Base-by-base conservation (phyloP, 192 early-diverging fungal species). In the Coemansia sp. region DNA sequence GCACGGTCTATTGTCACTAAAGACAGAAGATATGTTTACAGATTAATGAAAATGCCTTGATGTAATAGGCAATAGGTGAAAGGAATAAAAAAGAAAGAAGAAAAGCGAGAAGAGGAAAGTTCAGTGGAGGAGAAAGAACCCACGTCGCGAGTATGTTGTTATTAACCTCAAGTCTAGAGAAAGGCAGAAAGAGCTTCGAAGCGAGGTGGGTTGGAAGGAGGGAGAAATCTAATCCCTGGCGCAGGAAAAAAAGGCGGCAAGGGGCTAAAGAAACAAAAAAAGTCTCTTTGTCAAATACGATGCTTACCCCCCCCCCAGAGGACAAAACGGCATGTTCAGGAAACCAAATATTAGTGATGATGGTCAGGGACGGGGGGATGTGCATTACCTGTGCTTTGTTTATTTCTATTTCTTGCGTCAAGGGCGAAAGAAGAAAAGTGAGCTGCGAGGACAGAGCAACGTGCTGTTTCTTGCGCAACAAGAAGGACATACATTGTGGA, bases 11-110 rank as follows among this genome's bases (percentile, higher is more conserved):
- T 72, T 72, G 61, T 72, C 49, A 49, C 46, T 26, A 72, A 67
- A 66, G 64, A 46, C 63, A 19, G 37, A 18, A 40, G 39, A 61
- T 43, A 66, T 68, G 71, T 72, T 60, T 72, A 64, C 71, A 72
- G 65, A 45, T 19, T 48, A 47, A 56, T 60, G 18, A 56, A 58
- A 48, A 41, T 13, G 57, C 39, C 51, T 54, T 54, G 19, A 54
- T 54, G 51, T 4, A 26, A 15, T 26, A 26, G 51, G 19, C 36
- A 64, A 64, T 51, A 65, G 52, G 16, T 22, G 19, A n/a, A 10
- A 51, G 48, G 52, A 67, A 59, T 42, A 59, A 40, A 40, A 22
- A 18, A n/a, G 21, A 46, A 48, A 8, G 55, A 13, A 10, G 15
- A 37, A 58, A 26, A 59, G 43, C 15, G 56, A 47, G 36, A 64